Evolutionary conservation across 805 yeast genomes (phyloP).

Genomic region (Starmerella potacharoeniae): DNA sequence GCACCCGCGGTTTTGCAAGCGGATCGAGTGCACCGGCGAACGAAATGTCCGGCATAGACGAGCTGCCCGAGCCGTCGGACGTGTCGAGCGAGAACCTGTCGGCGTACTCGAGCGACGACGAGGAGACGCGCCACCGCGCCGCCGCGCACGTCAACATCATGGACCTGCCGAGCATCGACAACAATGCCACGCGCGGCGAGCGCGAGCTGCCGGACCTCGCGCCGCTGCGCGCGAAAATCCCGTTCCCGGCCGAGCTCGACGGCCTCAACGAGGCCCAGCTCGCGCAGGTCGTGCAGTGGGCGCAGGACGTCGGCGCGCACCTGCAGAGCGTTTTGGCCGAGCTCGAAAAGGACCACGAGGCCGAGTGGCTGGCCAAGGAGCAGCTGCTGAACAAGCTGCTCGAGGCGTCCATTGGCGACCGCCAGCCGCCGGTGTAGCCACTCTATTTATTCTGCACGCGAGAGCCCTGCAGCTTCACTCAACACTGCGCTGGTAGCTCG

Average conservation of each 20-base stretch:
- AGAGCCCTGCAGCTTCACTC: no score
- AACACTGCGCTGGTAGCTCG: no score
- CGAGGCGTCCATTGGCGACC: slow-evolving; percentile 4
- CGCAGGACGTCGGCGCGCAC: slow-evolving; percentile 21
- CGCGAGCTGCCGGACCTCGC: slow-evolving; percentile 9
- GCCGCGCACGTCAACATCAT: slow-evolving; percentile 3
- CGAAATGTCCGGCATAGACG: background rate
- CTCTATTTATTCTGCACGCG: background rate
- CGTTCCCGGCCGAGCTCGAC: slow-evolving; percentile 2
- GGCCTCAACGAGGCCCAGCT: slow-evolving; percentile 12
- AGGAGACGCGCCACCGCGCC: slow-evolving; percentile 2
- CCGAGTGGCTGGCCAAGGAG: slow-evolving; percentile 31
- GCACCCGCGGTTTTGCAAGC: no score
- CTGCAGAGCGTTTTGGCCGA: slow-evolving; percentile 22
- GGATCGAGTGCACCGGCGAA: background rate
- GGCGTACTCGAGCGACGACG: slow-evolving; percentile 3
- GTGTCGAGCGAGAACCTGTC: slow-evolving; percentile 6
- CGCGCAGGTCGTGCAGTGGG: slow-evolving; percentile 26
- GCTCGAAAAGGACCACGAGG: slow-evolving; percentile 16
- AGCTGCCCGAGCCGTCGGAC: slow-evolving; percentile 7
- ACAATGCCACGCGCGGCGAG: slow-evolving; percentile 1
- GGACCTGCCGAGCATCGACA: slow-evolving; percentile 10
- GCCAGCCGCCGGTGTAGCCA: background rate
- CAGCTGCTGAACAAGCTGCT: slow-evolving; percentile 26
- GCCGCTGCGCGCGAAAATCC: slow-evolving; percentile 7